phyloP scores from a whole-genome alignment of 2,329 filamentous ascomycete species.

The Trichoderma lentiforme region DNA sequence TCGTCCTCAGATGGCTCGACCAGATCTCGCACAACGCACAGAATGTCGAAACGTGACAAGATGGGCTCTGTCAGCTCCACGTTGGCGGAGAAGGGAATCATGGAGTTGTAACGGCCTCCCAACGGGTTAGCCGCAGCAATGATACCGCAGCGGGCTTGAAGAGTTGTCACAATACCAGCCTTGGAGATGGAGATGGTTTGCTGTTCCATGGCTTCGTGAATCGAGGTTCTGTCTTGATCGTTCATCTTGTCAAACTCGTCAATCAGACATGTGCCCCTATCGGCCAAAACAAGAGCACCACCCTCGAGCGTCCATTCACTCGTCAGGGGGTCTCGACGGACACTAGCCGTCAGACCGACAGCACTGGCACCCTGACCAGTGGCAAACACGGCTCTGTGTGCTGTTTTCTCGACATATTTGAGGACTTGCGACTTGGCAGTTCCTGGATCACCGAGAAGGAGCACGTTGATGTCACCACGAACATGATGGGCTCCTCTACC shows the following conservation, averaged over 20 bases:
- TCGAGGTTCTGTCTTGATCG: slow-evolving; percentile 94
- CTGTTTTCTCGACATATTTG: slow-evolving; percentile 97
- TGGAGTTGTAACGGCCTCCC: slow-evolving; percentile 93
- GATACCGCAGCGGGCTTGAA: slow-evolving; percentile 93
- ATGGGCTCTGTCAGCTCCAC: slow-evolving; percentile 97
- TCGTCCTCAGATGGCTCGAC: slow-evolving; percentile 93
- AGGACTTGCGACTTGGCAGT: slow-evolving; percentile 97
- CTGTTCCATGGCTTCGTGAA: slow-evolving; percentile 99
- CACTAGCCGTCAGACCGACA: slow-evolving; percentile 94
- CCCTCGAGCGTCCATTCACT: slow-evolving; percentile 97
- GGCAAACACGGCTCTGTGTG: slow-evolving; percentile 93
- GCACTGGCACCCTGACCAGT: slow-evolving; percentile 96
- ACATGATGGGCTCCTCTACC: slow-evolving; percentile 87
- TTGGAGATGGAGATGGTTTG: slow-evolving; percentile 99
- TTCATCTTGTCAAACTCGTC: slow-evolving; percentile 99
- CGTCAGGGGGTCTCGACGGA: slow-evolving; percentile 90
- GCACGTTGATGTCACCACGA: slow-evolving; percentile 95
- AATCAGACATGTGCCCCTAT: slow-evolving; percentile 91
- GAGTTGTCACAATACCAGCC: slow-evolving; percentile 93
- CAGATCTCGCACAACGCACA: slow-evolving; percentile 92
- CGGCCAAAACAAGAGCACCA: slow-evolving; percentile 89
- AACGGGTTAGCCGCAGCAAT: slow-evolving; percentile 96
- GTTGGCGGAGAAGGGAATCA: slow-evolving; percentile 91
- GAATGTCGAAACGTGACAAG: slow-evolving; percentile 93
- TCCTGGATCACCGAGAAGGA: slow-evolving; percentile 93